Evolutionary conservation across 2,329 filamentous ascomycete species (phyloP).

Genomic region (Colletotrichum ledebouriae): DNA sequence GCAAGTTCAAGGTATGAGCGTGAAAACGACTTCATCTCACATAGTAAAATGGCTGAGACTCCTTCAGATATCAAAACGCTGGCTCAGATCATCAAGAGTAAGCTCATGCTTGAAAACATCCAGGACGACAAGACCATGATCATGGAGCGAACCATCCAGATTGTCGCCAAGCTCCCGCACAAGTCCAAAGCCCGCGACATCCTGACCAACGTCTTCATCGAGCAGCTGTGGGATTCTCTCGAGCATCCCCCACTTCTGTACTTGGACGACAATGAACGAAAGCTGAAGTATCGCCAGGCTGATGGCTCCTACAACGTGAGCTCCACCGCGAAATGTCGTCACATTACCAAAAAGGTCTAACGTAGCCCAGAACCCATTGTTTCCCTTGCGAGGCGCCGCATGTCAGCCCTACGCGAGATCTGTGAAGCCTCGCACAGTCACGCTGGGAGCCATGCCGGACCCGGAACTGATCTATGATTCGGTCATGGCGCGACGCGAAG

Average conservation of each 20-base stretch:
- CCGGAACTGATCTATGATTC: constrained; percentile 73
- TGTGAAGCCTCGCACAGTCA: constrained; percentile 69
- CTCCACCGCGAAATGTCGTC: not conserved
- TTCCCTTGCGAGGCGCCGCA: constrained; percentile 76
- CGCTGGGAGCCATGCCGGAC: constrained; percentile 77
- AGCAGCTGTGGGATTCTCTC: constrained; percentile 77
- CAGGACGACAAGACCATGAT: constrained; percentile 83
- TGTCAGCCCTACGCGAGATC: constrained; percentile 76
- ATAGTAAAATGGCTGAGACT: not conserved
- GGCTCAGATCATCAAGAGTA: constrained; percentile 69
- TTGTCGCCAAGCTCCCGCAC: constrained; percentile 74
- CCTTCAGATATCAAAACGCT: constrained; percentile 72
- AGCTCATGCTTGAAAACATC: constrained; percentile 72
- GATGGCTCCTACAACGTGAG: constrained; percentile 78
- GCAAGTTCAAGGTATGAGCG: constrained; percentile 57
- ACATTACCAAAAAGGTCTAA: constrained; percentile 2
- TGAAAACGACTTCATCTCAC: constrained; percentile 36
- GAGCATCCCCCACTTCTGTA: constrained; percentile 80
- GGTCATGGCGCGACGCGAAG: constrained; percentile 65
- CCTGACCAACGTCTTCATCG: constrained; percentile 77
- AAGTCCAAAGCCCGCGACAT: constrained; percentile 72
- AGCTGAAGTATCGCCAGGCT: constrained; percentile 75
- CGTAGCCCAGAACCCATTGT: constrained; percentile 68
- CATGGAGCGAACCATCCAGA: constrained; percentile 80
- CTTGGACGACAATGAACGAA: constrained; percentile 61